Percentiles rank a stretch among this genome's conserved stretches.
phyloP scores from a whole-genome alignment of 106 monocot genomes.

The Posidonia australis region DNA sequence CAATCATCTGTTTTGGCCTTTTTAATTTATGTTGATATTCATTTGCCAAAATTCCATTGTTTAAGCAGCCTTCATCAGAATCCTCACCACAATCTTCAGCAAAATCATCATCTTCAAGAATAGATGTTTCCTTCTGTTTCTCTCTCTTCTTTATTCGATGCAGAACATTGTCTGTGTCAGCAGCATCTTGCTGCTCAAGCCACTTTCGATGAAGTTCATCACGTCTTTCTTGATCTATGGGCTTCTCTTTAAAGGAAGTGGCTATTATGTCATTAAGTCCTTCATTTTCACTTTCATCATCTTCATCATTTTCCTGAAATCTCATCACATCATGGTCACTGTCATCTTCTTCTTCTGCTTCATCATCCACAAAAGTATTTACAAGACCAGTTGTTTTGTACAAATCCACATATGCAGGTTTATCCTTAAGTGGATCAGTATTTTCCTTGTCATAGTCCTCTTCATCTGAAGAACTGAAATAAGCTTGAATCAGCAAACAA shows the following conservation, averaged over 20 bases:
- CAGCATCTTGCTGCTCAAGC: constrained; percentile 88
- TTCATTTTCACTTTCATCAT: constrained; percentile 49
- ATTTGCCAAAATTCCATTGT: constrained; percentile 25
- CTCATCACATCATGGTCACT: constrained; percentile 61
- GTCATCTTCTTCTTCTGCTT: constrained; percentile 96
- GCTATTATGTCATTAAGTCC: constrained; percentile 65
- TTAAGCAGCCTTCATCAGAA: constrained; percentile 14
- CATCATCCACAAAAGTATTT: constrained; percentile 85
- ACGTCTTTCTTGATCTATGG: constrained; percentile 56
- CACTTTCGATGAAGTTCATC: constrained; percentile 90
- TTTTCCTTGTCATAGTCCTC: constrained; percentile 75
- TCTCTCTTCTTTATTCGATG: constrained; percentile 39
- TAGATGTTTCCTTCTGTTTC: constrained; percentile 17
- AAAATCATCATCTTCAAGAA: constrained; percentile 27
- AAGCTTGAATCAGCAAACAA: neutral
- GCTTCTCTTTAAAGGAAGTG: constrained; percentile 58
- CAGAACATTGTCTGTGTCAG: constrained; percentile 62
- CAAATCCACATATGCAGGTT: constrained; percentile 13
- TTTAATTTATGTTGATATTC: constrained; percentile 19
- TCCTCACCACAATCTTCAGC: constrained; percentile 23
- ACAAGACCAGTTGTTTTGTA: constrained; percentile 31
- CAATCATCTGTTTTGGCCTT: constrained; percentile 64
- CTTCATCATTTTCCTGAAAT: constrained; percentile 62
- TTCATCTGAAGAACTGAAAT: constrained; percentile 68
- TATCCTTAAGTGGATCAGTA: constrained; percentile 27